Percentiles rank a stretch among this genome's conserved stretches.
Conservation (phyloP, 108 stramenopile species). For the Chaetoceros muelleri region DNA sequence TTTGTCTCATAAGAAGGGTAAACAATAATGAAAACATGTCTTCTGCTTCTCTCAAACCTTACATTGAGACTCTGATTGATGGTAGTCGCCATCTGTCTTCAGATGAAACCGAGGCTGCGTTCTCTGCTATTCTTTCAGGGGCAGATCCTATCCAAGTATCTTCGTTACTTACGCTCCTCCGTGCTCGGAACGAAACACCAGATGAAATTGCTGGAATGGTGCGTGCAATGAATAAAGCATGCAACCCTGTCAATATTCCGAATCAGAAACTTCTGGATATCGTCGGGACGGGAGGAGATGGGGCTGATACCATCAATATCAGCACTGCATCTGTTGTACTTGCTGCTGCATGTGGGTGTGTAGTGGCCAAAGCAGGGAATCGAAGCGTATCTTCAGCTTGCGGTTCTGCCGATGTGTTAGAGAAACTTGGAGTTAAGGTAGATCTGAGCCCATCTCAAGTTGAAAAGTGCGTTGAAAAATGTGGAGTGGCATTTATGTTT, state of each 20-base stretch:
- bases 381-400: constrained; percentile 84
- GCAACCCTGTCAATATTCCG: constrained; percentile 51
- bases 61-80: constrained; percentile 76
- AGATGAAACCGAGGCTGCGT: constrained; percentile 74
- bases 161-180: constrained; percentile 79
- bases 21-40: too few relatives aligned
- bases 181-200: constrained; percentile 87
- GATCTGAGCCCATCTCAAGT: constrained; percentile 84
- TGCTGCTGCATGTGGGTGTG: constrained; percentile 92
- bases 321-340: constrained; percentile 89
- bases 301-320: constrained; percentile 98
- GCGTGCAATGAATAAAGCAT: constrained; percentile 85
- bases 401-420: constrained; percentile 93
- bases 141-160: constrained; percentile 80
- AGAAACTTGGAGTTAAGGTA: constrained; percentile 90
- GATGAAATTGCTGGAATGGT: constrained; percentile 95
- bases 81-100: constrained; percentile 68
- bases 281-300: constrained; percentile 99
- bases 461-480: constrained; percentile 76
- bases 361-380: constrained; percentile 95
- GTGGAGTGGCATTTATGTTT: constrained; percentile 93
- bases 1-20: too few relatives aligned
- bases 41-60: constrained; percentile 57
- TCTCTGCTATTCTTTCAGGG: constrained; percentile 59
- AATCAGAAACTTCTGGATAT: constrained; percentile 86